Evolutionary conservation across 2,329 filamentous ascomycete species (phyloP).

Genomic region (Acarospora socialis): DNA sequence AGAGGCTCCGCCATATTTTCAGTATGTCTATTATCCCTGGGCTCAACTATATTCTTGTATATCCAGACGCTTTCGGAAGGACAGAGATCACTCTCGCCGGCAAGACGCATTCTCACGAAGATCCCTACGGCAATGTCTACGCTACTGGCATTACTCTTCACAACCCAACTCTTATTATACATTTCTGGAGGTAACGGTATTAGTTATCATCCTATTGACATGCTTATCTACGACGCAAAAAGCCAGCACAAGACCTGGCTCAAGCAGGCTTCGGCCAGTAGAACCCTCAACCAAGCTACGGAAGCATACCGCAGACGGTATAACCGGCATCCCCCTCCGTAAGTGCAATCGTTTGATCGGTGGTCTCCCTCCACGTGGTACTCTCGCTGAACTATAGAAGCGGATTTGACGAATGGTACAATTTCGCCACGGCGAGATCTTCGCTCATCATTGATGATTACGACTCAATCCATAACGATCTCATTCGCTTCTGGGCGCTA

Average conservation of each 20-base stretch:
- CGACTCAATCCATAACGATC: slow-evolving; percentile 43
- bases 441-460: slow-evolving; percentile 45
- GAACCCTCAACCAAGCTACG: slow-evolving; percentile 35
- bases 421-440: slow-evolving; percentile 37
- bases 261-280: slow-evolving; percentile 33
- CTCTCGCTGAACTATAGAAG: too few species aligned
- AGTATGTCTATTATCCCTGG: slow-evolving; percentile 14
- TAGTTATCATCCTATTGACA: slow-evolving; percentile 40
- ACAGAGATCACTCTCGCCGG: slow-evolving; percentile 1
- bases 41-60: slow-evolving; percentile 16
- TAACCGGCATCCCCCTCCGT: slow-evolving; percentile 40
- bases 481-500: slow-evolving; percentile 41
- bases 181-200: slow-evolving; percentile 27
- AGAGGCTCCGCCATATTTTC: slow-evolving; percentile 10
- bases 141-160: slow-evolving; percentile 27
- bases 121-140: slow-evolving; percentile 21
- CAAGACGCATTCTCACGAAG: slow-evolving; percentile 10
- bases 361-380: slow-evolving; percentile 10
- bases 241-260: slow-evolving; percentile 35
- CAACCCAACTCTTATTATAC: slow-evolving; percentile 28
- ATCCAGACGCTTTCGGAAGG: slow-evolving; percentile 11
- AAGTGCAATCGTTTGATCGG: slow-evolving; percentile 12
- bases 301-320: slow-evolving; percentile 39
- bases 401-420: slow-evolving; percentile 47
- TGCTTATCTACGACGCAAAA: slow-evolving; percentile 37